Evolutionary conservation across 441 rosid species (phyloP), one percentile per base, ranked within the genome.

Genomic region (Jatropha multifida): DNA sequence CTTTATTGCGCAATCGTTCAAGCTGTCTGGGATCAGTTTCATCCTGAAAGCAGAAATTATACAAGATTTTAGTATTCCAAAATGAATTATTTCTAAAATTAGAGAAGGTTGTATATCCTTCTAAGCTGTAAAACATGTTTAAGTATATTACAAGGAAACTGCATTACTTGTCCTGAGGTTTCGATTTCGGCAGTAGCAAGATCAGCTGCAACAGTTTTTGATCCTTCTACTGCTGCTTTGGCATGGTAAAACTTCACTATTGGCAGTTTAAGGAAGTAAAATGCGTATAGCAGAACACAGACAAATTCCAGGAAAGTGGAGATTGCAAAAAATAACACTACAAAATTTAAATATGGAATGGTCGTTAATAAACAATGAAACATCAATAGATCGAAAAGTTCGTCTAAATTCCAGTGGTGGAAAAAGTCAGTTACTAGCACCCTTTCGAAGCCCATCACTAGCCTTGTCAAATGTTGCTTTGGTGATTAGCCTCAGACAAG

Each of bases 121-220:
- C 8, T 7, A 14, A 59, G 38, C 15, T 23, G 10, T 10, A 59
- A n/a, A 32, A 32, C 32, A 32, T 32, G 32, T 2, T 1, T 2
- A 32, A 32, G 23, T 23, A 23, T 32, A 32, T 32, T 9, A 6
- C 11, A 8, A 58, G 14, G 23, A 40, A 61, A 55, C 8, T 48
- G 42, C 41, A 40, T 41, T 61, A 75, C 46, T 61, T 59, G 80
- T 51, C 76, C 75, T 60, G 81, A 55, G 58, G 78, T 73, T 60
- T 84, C 81, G 84, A 94, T 85, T n/a, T 97, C 97, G 61, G 83
- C 94, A 71, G 97, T 97, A 64, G 89, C 93, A 77, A 94, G 91
- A 67, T 87, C 92, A 1, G 91, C 87, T 58, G 86, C 63, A 64
- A 91, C 93, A 38, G 90, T 91, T 79, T 82, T 87, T 17, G 90